Conservation (phyloP, 495 filamentous ascomycete species). For the Hypoxylon lienhwacheense region DNA sequence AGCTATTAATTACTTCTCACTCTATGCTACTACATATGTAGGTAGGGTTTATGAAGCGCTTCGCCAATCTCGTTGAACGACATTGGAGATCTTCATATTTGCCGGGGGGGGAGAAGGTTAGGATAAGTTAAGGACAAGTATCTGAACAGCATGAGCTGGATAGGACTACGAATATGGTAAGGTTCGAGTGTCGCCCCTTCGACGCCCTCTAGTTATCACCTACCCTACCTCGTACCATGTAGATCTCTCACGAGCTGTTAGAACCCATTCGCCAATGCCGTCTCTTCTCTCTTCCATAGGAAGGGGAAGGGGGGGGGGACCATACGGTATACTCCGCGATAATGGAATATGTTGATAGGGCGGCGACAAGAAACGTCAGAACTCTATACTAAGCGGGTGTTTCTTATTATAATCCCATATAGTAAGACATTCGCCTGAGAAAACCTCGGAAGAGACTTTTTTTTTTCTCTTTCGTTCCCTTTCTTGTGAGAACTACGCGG, state of each 20-base stretch:
- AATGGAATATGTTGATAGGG: slow-evolving; percentile 2
- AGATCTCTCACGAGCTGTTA: too few species aligned
- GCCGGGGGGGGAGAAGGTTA: slow-evolving; percentile 1
- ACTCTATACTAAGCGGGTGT: slow-evolving; percentile 2
- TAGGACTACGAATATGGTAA: too few species aligned
- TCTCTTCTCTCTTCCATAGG: too few species aligned
- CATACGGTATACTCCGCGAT: slow-evolving; percentile 8
- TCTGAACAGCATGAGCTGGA: too few species aligned
- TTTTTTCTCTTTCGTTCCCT: too few species aligned
- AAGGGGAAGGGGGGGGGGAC: too few species aligned
- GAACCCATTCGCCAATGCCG: too few species aligned
- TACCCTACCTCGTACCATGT: too few species aligned
- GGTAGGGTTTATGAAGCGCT: slow-evolving; percentile 2
- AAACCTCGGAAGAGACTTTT: too few species aligned
- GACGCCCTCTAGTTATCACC: too few species aligned
- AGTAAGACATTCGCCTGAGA: slow-evolving; percentile 4
- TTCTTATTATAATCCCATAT: slow-evolving; percentile 4
- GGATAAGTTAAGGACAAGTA: too few species aligned
- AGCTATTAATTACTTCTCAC: slow-evolving; percentile 23
- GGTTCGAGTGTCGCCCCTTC: too few species aligned
- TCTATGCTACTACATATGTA: neutral
- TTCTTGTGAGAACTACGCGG: slow-evolving; percentile 16
- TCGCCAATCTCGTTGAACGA: slow-evolving; percentile 16
- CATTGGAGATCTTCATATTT: slow-evolving; percentile 12
- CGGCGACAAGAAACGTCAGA: slow-evolving; percentile 10